Conservation (phyloP, 2,329 filamentous ascomycete genomes). For the Microascus cirrosus region DNA sequence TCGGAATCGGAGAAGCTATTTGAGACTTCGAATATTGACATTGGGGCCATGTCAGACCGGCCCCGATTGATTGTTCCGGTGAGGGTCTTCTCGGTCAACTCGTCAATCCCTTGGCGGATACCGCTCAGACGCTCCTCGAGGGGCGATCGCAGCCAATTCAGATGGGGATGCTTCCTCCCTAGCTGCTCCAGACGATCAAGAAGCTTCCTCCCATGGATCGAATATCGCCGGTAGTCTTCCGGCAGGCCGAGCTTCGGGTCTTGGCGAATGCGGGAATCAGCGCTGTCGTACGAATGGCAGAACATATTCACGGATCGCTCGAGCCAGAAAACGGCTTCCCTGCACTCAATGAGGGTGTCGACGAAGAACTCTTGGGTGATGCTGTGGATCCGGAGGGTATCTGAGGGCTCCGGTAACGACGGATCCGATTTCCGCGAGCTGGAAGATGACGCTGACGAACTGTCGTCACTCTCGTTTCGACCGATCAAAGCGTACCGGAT, state of each 20-base stretch:
- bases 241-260: constrained; percentile 30
- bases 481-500: constrained; percentile 42
- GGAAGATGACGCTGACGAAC: constrained; percentile 26
- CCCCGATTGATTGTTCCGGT: not conserved
- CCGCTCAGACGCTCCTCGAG: constrained; percentile 22
- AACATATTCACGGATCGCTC: constrained; percentile 35
- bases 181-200: constrained; percentile 27
- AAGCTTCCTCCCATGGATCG: constrained; percentile 37
- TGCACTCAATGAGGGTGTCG: constrained; percentile 29
- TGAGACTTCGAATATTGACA: not conserved
- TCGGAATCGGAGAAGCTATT: constrained; percentile 2
- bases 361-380: constrained; percentile 43
- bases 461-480: constrained; percentile 31
- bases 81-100: not conserved
- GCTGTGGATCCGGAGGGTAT: constrained; percentile 37
- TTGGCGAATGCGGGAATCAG: constrained; percentile 28
- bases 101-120: not conserved
- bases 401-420: constrained; percentile 31
- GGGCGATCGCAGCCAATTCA: constrained; percentile 16
- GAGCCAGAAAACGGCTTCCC: constrained; percentile 34
- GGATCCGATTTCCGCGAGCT: constrained; percentile 23
- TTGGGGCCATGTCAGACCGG: not conserved
- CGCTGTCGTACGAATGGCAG: constrained; percentile 34
- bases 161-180: constrained; percentile 19
- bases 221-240: constrained; percentile 40